A percentile compares a stretch with the other conserved stretches of the same genome.
These are phyloP conservation scores for Dacryopinax spathularia DNA, from an alignment of 768 basidiomycete species.

Conservation along the genomic window DNA sequence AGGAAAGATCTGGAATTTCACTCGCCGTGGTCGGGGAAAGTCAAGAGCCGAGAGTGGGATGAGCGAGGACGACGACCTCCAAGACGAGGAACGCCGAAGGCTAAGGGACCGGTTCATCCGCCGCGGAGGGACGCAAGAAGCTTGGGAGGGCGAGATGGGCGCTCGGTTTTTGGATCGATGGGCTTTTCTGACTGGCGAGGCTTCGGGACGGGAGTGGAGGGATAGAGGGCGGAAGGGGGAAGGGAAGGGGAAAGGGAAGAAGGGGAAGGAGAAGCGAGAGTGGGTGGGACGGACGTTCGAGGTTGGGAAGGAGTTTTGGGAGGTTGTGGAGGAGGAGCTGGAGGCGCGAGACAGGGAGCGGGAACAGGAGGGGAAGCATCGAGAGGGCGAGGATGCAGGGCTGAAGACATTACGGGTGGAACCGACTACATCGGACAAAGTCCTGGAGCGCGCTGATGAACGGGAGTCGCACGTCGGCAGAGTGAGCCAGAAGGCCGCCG, in stretches of 20 bases:
- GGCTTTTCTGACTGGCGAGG: neutral
- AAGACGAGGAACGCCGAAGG: neutral
- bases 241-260: conserved; percentile 24
- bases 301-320: conserved; percentile 42
- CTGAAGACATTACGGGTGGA: neutral
- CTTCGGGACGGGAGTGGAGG: too few relatives aligned
- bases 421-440: neutral
- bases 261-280: conserved; percentile 23
- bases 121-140: neutral
- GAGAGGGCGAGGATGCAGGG: conserved; percentile 6
- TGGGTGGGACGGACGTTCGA: conserved; percentile 71
- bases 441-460: neutral
- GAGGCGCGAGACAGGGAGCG: neutral
- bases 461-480: neutral
- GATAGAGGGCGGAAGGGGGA: conserved; percentile 47
- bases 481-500: neutral
- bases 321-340: conserved; percentile 4
- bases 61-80: neutral
- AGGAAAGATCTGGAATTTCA: neutral
- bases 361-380: neutral
- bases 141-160: neutral
- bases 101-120: neutral
- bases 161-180: neutral
- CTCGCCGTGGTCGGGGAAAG: too few relatives aligned
- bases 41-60: neutral